phyloP scores from a whole-genome alignment of 768 basidiomycete species.

The Suillus occidentalis region DNA sequence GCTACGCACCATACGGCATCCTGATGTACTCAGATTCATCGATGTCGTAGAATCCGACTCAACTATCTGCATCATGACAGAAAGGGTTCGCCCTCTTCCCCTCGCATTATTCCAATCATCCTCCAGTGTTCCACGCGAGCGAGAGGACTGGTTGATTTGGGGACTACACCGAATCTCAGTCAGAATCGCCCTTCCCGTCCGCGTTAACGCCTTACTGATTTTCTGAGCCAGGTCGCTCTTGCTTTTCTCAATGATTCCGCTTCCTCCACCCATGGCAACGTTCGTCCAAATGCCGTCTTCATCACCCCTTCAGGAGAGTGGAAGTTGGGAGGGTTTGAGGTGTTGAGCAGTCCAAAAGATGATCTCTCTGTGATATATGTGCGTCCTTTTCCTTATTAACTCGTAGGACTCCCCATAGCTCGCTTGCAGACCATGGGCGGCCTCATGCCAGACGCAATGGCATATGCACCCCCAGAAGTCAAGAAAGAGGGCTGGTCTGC shows the following conservation, averaged over 20 bases:
- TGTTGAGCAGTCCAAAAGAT: constrained; percentile 82
- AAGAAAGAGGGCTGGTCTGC: constrained; percentile 82
- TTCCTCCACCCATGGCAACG: constrained; percentile 79
- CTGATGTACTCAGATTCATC: constrained; percentile 94
- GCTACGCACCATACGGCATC: constrained; percentile 88
- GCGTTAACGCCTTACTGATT: not conserved
- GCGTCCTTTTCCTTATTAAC: constrained; percentile 26
- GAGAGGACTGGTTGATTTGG: constrained; percentile 92
- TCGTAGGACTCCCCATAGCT: constrained; percentile 9
- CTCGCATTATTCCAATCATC: constrained; percentile 61
- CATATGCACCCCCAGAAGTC: constrained; percentile 80
- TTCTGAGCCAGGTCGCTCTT: constrained; percentile 66
- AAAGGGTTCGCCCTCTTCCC: constrained; percentile 80
- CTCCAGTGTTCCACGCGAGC: constrained; percentile 58
- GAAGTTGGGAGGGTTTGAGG: constrained; percentile 94
- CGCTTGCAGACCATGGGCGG: constrained; percentile 61
- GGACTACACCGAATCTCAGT: constrained; percentile 90
- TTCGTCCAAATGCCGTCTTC: constrained; percentile 77
- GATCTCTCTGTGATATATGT: constrained; percentile 80
- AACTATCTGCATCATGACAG: constrained; percentile 90
- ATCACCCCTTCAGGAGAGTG: constrained; percentile 94
- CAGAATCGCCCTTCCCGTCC: constrained; percentile 30
- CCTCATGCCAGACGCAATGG: constrained; percentile 57
- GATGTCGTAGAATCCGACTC: constrained; percentile 90
- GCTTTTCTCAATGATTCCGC: constrained; percentile 87